Base-by-base conservation (phyloP, 306 rosid species). In the Purshia tridentata region DNA sequence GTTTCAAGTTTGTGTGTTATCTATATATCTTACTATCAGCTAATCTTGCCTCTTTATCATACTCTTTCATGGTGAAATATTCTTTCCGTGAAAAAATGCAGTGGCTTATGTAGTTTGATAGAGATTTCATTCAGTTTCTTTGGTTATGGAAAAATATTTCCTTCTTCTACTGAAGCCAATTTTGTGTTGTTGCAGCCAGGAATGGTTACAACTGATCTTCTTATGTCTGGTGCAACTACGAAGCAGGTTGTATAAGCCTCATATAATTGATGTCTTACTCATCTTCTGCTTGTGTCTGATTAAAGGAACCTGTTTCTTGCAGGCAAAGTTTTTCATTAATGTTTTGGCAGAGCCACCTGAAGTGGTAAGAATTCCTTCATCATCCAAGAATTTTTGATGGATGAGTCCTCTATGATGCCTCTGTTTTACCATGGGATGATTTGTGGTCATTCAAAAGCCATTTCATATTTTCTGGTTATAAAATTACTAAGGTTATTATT, bases 141-240 rank as follows among this genome's bases (percentile, higher is more conserved):
- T 51, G 37, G 61, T 69, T 6, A 69, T 40, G 10, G 39, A 19
- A n/a, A 29, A 40, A 13, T 69, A 50, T 50, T 29, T 51, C 16
- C 6, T 23, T 16, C 23, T 35, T 29, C 19, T 37, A 69, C 73
- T 52, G 42, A 35, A 39, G 73, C 56, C 39, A 29, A 7, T 4
- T 42, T 56, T 75, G 45, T 66, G 82, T 61, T 79, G 70, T 78
- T 84, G 84, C 87, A 93, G 97, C 98, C 97, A 11, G 98, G 98
- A 80, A 93, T 93, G 98, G 98, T 93, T 47, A 93, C 98, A 67
- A 93, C 98, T 10, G 97, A 93, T 83, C 98, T 93, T 83, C 98
- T 93, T 55, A 91, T 93, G 97, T 89, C 98, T 75, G 98, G 98
- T 57, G 98, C 93, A 54, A 91, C 80, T 64, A 91, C 96, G 20